A percentile compares a stretch with the other conserved stretches of the same genome.
Evolutionary conservation across 2,329 filamentous ascomycete species (phyloP).

Genomic region (Fusarium albosuccineum): DNA sequence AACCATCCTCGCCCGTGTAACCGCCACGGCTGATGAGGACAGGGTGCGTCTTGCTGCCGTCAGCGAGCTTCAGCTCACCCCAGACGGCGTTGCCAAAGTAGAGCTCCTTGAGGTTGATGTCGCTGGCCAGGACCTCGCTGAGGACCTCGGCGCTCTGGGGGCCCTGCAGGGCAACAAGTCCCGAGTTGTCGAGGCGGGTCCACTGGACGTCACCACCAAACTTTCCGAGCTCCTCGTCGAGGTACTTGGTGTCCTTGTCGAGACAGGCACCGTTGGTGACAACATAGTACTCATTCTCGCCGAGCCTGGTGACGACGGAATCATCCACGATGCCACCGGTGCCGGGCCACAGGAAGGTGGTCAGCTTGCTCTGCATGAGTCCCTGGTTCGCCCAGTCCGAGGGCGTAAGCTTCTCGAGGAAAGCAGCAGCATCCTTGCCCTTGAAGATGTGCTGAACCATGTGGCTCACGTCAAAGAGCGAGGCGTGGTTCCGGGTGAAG

Average conservation of each 20-base stretch:
- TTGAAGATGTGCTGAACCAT: constrained; percentile 93
- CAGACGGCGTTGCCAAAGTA: constrained; percentile 85
- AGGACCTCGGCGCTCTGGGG: constrained; percentile 81
- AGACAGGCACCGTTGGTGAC: constrained; percentile 96
- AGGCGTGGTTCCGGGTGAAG: constrained; percentile 89
- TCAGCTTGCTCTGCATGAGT: constrained; percentile 81
- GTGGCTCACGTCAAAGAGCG: constrained; percentile 95
- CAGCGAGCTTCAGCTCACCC: constrained; percentile 73
- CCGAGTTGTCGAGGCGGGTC: constrained; percentile 78
- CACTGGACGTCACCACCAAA: constrained; percentile 71
- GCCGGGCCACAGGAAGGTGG: constrained; percentile 81
- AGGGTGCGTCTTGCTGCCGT: constrained; percentile 57
- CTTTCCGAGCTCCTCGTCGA: constrained; percentile 75
- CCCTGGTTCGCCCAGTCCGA: constrained; percentile 75
- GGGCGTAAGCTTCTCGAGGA: constrained; percentile 88
- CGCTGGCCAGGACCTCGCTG: constrained; percentile 68
- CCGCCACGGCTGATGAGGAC: constrained; percentile 85
- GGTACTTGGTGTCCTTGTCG: constrained; percentile 86
- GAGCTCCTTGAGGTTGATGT: constrained; percentile 72
- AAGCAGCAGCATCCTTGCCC: constrained; percentile 82
- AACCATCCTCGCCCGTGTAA: constrained; percentile 98
- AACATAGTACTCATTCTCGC: constrained; percentile 83
- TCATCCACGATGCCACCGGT: constrained; percentile 96
- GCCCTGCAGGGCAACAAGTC: constrained; percentile 90
- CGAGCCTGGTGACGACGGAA: constrained; percentile 87